Evolutionary conservation across 257 asterid species (phyloP).

Genomic region (Fraxinus excelsior): DNA sequence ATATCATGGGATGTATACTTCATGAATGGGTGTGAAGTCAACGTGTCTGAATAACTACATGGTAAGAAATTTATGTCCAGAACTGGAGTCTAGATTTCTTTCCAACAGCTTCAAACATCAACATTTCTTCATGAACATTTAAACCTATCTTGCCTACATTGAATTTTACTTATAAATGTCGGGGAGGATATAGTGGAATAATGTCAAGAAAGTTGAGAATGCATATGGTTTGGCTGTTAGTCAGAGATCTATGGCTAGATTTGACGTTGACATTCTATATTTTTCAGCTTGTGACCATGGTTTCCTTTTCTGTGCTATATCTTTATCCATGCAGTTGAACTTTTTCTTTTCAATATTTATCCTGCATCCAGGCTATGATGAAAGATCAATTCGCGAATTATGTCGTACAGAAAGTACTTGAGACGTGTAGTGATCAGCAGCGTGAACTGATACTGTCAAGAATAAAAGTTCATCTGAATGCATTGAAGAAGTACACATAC

Average conservation of each 20-base stretch:
- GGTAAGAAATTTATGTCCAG: too few species aligned
- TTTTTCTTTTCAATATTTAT: background rate
- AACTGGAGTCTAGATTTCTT: too few species aligned
- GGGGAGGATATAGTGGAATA: background rate
- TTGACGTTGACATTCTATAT: background rate
- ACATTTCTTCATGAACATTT: too few species aligned
- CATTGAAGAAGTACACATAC: conserved; percentile 73
- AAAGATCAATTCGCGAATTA: conserved; percentile 87
- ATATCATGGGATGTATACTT: background rate
- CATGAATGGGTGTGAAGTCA: background rate
- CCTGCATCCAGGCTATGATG: conserved; percentile 66
- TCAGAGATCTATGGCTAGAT: background rate
- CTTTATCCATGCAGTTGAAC: background rate
- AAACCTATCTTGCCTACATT: too few species aligned
- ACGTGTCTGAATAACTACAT: background rate
- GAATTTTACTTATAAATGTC: too few species aligned
- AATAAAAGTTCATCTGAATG: conserved; percentile 76
- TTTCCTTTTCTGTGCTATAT: background rate
- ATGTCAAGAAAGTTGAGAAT: background rate
- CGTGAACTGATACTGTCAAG: conserved; percentile 68
- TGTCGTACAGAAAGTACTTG: conserved; percentile 92
- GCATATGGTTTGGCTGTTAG: background rate
- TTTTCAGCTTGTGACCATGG: background rate
- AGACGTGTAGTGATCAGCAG: conserved; percentile 78
- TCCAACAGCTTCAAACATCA: too few species aligned